Evolutionary conservation across 352 stramenopile genomes (phyloP).

Genomic region (Pythium plurisporium): DNA sequence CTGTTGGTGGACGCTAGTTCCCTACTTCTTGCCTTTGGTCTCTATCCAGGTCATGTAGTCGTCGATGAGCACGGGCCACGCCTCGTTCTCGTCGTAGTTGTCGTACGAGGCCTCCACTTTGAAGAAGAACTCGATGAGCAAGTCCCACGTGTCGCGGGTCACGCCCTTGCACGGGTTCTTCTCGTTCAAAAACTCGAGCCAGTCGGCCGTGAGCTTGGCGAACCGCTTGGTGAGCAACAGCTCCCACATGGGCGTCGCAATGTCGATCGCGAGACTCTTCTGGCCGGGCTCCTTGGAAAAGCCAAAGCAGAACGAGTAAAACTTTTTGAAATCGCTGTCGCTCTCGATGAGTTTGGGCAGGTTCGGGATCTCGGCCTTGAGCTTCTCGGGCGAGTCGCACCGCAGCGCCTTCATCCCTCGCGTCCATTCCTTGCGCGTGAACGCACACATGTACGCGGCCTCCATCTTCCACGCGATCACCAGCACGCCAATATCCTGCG

Average conservation of each 20-base stretch:
- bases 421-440: conserved; percentile 81
- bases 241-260: conserved; percentile 86
- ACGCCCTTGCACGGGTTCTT: conserved; percentile 80
- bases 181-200: conserved; percentile 73
- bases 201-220: conserved; percentile 59
- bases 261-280: conserved; percentile 83
- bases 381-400: conserved; percentile 58
- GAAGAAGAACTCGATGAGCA: conserved; percentile 82
- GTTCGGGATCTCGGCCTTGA: conserved; percentile 53
- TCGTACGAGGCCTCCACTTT: conserved; percentile 76
- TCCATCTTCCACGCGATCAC: conserved; percentile 89
- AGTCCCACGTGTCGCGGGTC: conserved; percentile 83
- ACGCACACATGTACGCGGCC: conserved; percentile 78
- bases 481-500: conserved; percentile 59
- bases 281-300: conserved; percentile 88
- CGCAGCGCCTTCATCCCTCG: conserved; percentile 74
- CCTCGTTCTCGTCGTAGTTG: conserved; percentile 88
- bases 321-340: conserved; percentile 67
- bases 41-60: conserved; percentile 88
- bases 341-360: conserved; percentile 52
- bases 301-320: conserved; percentile 86
- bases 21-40: conserved; percentile 45
- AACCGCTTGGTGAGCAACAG: conserved; percentile 64
- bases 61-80: conserved; percentile 87
- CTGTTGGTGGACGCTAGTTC: too few species aligned